Evolutionary conservation across 2,329 filamentous ascomycete species (phyloP).

Genomic region (Trichoderma sp.): DNA sequence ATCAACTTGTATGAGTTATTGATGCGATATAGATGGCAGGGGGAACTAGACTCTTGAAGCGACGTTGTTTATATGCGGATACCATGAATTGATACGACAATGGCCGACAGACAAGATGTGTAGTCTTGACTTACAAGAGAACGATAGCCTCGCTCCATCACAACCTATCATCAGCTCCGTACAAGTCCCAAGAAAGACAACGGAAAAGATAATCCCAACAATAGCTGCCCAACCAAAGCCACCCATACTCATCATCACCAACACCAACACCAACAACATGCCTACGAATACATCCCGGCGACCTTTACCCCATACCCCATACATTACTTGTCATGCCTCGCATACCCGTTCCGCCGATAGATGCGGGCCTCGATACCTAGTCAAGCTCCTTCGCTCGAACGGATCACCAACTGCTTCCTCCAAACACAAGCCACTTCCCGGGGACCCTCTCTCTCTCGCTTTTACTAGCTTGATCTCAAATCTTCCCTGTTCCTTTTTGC

Average conservation of each 20-base stretch:
- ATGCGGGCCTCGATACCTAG: slow-evolving; percentile 10
- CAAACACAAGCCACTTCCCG: background rate
- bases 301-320: background rate
- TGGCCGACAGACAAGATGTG: too few relatives aligned
- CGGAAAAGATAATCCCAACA: background rate
- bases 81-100: too few relatives aligned
- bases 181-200: background rate
- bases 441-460: background rate
- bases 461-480: background rate
- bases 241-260: background rate
- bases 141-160: too few relatives aligned
- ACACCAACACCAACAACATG: background rate
- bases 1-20: too few relatives aligned
- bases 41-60: too few relatives aligned
- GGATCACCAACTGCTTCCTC: background rate
- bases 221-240: background rate
- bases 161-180: background rate
- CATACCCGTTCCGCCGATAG: slow-evolving; percentile 24
- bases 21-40: too few relatives aligned
- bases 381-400: slow-evolving; percentile 22
- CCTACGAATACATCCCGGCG: slow-evolving; percentile 16
- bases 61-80: too few relatives aligned
- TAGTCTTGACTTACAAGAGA: too few relatives aligned
- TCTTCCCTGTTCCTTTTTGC: background rate
- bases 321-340: background rate